phyloP scores from a whole-genome alignment of 306 rosid genomes.

The Prosopis cineraria region DNA sequence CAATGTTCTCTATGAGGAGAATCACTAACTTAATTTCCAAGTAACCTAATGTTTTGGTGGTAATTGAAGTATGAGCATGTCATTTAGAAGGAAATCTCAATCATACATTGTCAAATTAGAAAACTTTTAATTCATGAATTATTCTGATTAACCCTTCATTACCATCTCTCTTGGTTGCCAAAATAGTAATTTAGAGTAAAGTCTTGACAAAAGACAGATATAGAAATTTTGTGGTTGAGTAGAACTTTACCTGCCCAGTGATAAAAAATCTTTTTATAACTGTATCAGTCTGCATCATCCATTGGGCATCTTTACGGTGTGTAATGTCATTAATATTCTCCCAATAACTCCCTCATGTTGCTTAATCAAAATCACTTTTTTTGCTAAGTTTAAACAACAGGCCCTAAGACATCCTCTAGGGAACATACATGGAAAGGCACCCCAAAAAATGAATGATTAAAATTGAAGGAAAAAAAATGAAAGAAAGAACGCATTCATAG shows the following conservation, averaged over 20 bases:
- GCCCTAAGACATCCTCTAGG: not conserved
- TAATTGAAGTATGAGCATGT: conserved; percentile 1
- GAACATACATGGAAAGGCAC: not conserved
- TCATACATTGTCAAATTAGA: not conserved
- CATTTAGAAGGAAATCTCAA: conserved; percentile 15
- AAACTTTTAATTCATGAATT: not conserved
- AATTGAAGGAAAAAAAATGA: not conserved
- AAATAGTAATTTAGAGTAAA: conserved; percentile 5
- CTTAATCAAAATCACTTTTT: too few species aligned
- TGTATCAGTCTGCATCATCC: conserved; percentile 12
- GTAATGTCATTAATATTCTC: not conserved
- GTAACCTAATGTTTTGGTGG: not conserved
- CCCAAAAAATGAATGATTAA: not conserved
- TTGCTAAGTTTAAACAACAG: too few species aligned
- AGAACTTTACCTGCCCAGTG: conserved; percentile 9
- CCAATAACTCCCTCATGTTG: too few species aligned
- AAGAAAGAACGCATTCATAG: not conserved
- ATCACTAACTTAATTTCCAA: conserved; percentile 2
- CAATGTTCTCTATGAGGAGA: conserved; percentile 11
- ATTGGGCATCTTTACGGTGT: not conserved
- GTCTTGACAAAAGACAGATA: not conserved
- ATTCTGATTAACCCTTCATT: not conserved
- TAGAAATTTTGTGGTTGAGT: conserved; percentile 8
- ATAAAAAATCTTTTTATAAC: not conserved
- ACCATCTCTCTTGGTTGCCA: conserved; percentile 16